Base-by-base conservation (phyloP, 1,284 basidiomycete species). In the Pseudozyma thailandica region DNA sequence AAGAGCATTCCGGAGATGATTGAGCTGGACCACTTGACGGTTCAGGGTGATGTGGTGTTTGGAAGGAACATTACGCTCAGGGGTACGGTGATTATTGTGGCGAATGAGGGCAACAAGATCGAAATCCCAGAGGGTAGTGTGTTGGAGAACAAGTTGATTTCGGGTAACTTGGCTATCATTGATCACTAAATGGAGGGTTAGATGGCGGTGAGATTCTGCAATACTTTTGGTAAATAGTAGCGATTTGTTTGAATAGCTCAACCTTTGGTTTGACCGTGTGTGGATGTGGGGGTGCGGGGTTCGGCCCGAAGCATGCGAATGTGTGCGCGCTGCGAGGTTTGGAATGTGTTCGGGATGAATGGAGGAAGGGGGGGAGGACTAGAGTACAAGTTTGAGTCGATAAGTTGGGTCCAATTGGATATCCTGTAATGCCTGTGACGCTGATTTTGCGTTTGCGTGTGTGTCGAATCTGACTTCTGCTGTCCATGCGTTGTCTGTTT, bases 41-140 rank as follows among this genome's bases (percentile, higher is more conserved):
- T 98, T 49, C 92, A 92, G 60, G 94, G 94, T 30, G 94, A 98
- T 84, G 94, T 98, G 13, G 91, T 91, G 85, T 97, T 98, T 83
- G 95, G 95, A 43, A 89, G 93, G 77, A 92, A 93, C 83, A 92
- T 97, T 51, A 92, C 91, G 5, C 77, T 86, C 9, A 69, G 84
- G 47, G 85, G 85, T 8, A 85, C 84, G 4, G 84, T 85, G 48
- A 85, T 85, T 42, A 75, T 92, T 68, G 91, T 92, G 63, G 92
- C 93, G 47, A 94, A 92, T 81, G 93, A 97, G 84, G 94, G 94
- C 42, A 91, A 93, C 85, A 89, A 91, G 79, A 97, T 98, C 75
- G 90, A 94, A 84, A 92, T 98, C 66, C 94, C 95, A 39, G 95
- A 98, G 83, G 94, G 94, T 6, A 92, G 92, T 76, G 89, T 94